Conservation (phyloP, 257 asterid species). For the Plantago ovata region DNA sequence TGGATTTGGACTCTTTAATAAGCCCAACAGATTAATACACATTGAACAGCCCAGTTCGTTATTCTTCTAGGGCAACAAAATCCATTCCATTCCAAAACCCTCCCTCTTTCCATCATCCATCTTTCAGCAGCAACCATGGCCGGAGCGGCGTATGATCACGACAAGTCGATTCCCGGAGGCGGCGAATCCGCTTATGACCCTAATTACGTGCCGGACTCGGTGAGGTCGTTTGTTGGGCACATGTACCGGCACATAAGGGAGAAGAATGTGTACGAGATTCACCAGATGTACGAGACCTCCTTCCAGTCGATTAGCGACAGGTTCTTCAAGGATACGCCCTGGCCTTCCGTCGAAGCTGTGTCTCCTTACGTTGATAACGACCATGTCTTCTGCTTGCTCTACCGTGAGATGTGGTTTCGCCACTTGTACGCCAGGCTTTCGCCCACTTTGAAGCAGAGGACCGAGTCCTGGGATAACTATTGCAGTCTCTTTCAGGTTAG, state of each 20-base stretch:
- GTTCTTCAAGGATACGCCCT: constrained; percentile 78
- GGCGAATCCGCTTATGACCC: constrained; percentile 69
- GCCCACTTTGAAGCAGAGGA: constrained; percentile 76
- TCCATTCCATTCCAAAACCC: too few species aligned
- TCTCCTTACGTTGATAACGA: constrained; percentile 81
- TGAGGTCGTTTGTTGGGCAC: constrained; percentile 79
- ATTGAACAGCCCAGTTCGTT: too few species aligned
- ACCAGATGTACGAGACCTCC: constrained; percentile 91
- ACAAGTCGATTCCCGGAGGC: constrained; percentile 33
- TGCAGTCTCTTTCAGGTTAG: constrained; percentile 81
- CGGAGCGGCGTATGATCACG: constrained; percentile 43
- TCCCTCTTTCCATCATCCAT: too few species aligned
- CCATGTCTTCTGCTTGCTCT: constrained; percentile 89
- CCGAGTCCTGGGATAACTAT: constrained; percentile 94
- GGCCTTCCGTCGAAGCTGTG: constrained; percentile 96
- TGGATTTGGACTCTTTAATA: too few species aligned
- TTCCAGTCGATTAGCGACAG: constrained; percentile 89
- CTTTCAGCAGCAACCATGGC: constrained; percentile 38
- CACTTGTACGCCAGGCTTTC: constrained; percentile 84
- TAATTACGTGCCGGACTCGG: constrained; percentile 82
- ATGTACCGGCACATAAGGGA: constrained; percentile 94
- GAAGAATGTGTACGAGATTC: constrained; percentile 93
- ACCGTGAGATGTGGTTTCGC: constrained; percentile 97
- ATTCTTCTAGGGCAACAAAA: too few species aligned
- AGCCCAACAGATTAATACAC: too few species aligned